Percentiles rank a stretch among this genome's conserved stretches.
Evolutionary conservation across 805 yeast species (phyloP).

Genomic region (Candida patagonica): DNA sequence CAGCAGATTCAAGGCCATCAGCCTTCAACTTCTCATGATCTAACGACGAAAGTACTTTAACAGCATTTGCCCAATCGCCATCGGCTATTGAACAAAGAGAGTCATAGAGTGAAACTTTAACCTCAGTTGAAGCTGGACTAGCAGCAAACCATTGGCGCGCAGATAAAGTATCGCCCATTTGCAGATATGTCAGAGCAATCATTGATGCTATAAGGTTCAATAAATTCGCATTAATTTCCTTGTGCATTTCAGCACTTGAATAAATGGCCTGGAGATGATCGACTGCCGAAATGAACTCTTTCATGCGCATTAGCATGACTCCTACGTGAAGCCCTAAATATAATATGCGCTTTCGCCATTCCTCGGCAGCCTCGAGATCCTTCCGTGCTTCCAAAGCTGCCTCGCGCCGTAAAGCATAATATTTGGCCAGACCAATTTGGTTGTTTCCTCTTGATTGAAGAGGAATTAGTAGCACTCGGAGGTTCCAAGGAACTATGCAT

Average conservation of each 20-base stretch:
- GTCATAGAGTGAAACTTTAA: slow-evolving; percentile 1
- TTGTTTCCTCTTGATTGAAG: slow-evolving; percentile 27
- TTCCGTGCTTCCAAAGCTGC: slow-evolving; percentile 21
- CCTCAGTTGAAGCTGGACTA: background rate
- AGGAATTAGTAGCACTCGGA: slow-evolving; percentile 25
- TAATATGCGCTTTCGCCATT: slow-evolving; percentile 20
- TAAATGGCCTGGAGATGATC: slow-evolving; percentile 20
- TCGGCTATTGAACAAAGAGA: slow-evolving; percentile 22
- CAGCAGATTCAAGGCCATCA: background rate
- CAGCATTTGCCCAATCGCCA: slow-evolving; percentile 19
- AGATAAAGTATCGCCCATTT: slow-evolving; percentile 24
- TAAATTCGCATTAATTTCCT: background rate
- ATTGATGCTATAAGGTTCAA: slow-evolving; percentile 8
- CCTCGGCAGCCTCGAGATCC: background rate
- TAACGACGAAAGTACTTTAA: slow-evolving; percentile 1
- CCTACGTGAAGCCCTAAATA: slow-evolving; percentile 26
- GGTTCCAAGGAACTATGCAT: slow-evolving; percentile 25
- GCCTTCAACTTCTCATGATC: background rate
- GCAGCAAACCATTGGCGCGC: slow-evolving; percentile 24
- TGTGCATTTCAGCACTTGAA: background rate
- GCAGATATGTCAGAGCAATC: slow-evolving; percentile 18
- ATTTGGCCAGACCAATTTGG: slow-evolving; percentile 24
- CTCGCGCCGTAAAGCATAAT: slow-evolving; percentile 28
- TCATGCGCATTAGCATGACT: slow-evolving; percentile 26
- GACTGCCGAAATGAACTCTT: slow-evolving; percentile 27